A percentile compares a stretch with the other conserved stretches of the same genome.
phyloP scores from a whole-genome alignment of 2,329 filamentous ascomycete species.

The Aspergillus transmontanensis region DNA sequence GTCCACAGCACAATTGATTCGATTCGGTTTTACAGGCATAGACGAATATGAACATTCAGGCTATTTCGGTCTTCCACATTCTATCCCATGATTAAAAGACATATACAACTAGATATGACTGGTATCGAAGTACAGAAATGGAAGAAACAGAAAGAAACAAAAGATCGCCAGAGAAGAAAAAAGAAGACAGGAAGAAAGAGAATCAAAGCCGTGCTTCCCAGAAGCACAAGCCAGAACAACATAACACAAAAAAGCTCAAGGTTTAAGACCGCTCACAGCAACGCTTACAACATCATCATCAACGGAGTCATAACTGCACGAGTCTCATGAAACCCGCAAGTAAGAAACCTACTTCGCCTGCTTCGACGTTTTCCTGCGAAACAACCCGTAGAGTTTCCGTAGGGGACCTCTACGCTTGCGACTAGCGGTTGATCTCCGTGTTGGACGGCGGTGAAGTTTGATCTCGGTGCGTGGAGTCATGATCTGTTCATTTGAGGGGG shows the following conservation, averaged over 20 bases:
- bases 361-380: background rate
- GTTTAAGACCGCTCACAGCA: background rate
- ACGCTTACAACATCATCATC: background rate
- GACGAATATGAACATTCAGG: background rate
- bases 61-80: background rate
- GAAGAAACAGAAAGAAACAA: background rate
- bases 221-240: background rate
- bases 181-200: too few species aligned
- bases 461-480: background rate
- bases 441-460: background rate
- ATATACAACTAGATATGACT: background rate
- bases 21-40: background rate
- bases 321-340: background rate
- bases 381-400: background rate
- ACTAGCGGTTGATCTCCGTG: background rate
- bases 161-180: background rate
- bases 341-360: background rate
- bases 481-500: background rate
- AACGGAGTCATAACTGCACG: background rate
- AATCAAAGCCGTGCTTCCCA: background rate
- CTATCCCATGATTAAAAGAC: background rate
- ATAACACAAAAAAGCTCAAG: background rate
- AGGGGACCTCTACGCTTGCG: constrained; percentile 1
- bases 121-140: background rate
- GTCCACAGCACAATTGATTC: background rate